Evolutionary conservation across 345 rosid genomes (phyloP).

Genomic region (Bretschneidera sinensis): DNA sequence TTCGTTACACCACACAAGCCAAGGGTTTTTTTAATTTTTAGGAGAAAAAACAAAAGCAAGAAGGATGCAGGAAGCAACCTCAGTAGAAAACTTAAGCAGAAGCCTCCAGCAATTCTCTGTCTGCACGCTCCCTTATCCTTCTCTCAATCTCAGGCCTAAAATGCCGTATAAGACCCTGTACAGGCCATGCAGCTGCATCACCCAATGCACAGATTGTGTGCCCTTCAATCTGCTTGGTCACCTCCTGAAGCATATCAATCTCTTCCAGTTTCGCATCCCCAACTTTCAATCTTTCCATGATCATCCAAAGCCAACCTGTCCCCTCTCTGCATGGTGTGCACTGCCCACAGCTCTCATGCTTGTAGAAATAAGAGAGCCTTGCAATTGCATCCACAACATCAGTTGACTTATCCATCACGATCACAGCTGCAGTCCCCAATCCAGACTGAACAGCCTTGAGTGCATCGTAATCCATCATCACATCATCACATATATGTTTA

Average conservation of each 20-base stretch:
- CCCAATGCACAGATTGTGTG: constrained; percentile 98
- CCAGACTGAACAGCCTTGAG: constrained; percentile 96
- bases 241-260: constrained; percentile 98
- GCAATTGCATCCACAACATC: constrained; percentile 98
- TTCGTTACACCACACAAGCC: neutral
- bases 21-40: neutral
- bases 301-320: constrained; percentile 98
- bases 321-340: constrained; percentile 99
- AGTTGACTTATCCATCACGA: constrained; percentile 98
- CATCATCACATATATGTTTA: constrained; percentile 82
- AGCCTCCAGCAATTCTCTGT: constrained; percentile 85
- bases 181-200: constrained; percentile 99
- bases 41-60: neutral
- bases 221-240: constrained; percentile 97
- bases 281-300: constrained; percentile 95
- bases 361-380: constrained; percentile 94
- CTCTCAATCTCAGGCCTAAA: constrained; percentile 99
- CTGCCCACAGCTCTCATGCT: constrained; percentile 98
- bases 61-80: constrained; percentile 20
- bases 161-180: constrained; percentile 92
- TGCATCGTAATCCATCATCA: constrained; percentile 94
- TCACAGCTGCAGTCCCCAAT: constrained; percentile 91
- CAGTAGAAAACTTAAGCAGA: constrained; percentile 51
- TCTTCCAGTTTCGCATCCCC: constrained; percentile 96
- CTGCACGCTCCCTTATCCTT: constrained; percentile 82